Conservation (phyloP, 176 grass and related monocot genomes). For the Hsuehochloa calcarea region DNA sequence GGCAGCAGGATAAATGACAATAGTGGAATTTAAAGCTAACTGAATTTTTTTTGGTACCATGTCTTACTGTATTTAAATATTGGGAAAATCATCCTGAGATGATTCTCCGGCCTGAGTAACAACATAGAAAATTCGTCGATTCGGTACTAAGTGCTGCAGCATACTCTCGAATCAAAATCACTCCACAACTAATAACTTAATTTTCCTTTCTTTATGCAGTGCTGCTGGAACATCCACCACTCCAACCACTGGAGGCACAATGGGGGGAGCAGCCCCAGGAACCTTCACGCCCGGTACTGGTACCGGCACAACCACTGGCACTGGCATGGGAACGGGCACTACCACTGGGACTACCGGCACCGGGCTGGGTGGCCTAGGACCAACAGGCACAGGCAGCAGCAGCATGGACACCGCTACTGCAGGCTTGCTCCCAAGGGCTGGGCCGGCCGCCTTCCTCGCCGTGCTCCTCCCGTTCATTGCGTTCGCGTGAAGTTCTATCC, state of each 20-base stretch:
- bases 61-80: neutral
- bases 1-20: neutral
- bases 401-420: conserved; percentile 47
- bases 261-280: conserved; percentile 36
- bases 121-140: neutral
- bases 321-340: conserved; percentile 36
- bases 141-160: neutral
- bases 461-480: conserved; percentile 23
- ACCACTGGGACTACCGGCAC: conserved; percentile 30
- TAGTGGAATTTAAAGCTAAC: too few species aligned
- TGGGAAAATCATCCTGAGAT: neutral
- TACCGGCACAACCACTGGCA: conserved; percentile 13
- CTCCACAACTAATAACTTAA: neutral
- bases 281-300: conserved; percentile 60
- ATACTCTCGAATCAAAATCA: neutral
- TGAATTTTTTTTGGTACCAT: neutral
- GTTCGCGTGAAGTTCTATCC: neutral
- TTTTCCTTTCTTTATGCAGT: conserved; percentile 30
- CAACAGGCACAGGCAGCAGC: conserved; percentile 37
- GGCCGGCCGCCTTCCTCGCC: neutral
- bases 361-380: conserved; percentile 51
- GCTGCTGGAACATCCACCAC: conserved; percentile 47
- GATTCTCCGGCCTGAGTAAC: neutral
- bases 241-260: conserved; percentile 34
- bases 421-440: conserved; percentile 2